A percentile compares a stretch with the other conserved stretches of the same genome.
Evolutionary conservation across 768 basidiomycete species (phyloP).

Genomic region (Ramaria sp.): DNA sequence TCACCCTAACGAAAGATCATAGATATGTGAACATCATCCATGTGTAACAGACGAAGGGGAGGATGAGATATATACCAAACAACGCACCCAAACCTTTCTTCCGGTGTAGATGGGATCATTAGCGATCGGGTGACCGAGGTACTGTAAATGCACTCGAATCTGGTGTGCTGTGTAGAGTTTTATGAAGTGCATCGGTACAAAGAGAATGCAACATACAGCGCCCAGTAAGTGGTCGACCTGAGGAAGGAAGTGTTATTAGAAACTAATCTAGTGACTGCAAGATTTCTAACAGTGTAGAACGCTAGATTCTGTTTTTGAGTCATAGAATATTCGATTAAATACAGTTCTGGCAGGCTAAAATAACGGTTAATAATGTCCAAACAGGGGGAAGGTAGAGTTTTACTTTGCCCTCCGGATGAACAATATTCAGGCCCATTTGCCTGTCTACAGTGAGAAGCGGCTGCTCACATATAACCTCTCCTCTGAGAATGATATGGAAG

Average conservation of each 20-base stretch:
- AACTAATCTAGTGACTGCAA: background rate
- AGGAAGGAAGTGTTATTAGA: background rate
- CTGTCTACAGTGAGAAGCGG: constrained; percentile 87
- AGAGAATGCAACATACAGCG: constrained; percentile 52
- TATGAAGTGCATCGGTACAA: constrained; percentile 3
- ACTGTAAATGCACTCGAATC: constrained; percentile 94
- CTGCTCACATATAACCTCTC: constrained; percentile 73
- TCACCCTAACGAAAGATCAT: constrained; percentile 37
- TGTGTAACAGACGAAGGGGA: background rate
- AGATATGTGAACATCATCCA: background rate
- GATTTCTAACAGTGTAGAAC: constrained; percentile 64
- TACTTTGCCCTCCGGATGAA: constrained; percentile 92
- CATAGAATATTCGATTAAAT: constrained; percentile 76
- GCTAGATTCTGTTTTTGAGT: constrained; percentile 68
- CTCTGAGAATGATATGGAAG: constrained; percentile 31
- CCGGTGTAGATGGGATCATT: constrained; percentile 94
- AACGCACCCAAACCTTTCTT: constrained; percentile 57
- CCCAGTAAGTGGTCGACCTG: constrained; percentile 84
- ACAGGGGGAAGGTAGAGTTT: background rate
- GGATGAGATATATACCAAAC: background rate
- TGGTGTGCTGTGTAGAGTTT: constrained; percentile 66
- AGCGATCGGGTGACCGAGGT: constrained; percentile 83
- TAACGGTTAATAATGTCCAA: background rate
- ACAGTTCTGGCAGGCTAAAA: constrained; percentile 75
- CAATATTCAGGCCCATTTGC: constrained; percentile 94